Base-by-base conservation (phyloP, 1,284 basidiomycete genomes). In the Inonotus obliquus region DNA sequence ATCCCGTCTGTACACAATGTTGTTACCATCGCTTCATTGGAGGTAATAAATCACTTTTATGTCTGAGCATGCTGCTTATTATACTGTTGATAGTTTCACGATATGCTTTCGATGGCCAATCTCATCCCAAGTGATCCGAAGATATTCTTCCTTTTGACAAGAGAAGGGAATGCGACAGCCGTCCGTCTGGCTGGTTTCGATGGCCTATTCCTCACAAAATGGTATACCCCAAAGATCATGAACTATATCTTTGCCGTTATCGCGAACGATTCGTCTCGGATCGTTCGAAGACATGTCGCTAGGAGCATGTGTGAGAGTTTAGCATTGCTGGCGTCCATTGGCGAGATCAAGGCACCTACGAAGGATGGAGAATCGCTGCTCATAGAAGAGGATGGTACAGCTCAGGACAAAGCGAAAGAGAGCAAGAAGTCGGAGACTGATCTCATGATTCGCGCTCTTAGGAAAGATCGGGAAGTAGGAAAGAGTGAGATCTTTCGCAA, bases 1-100 rank as follows among this genome's bases (percentile, higher is more conserved):
- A 96, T 99, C 60, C 94, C 97, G 2, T 97, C 96, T 3, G 89
- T 87, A 63, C 94, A 98, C 70, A 99, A 99, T 70, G 86, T 95
- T 25, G 89, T 99, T 44, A 96, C 96, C 0, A 82, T 94, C 59
- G 94, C 96, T 32, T 88, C 88, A 2, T 76, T 98, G 56, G 92
- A 96, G 82, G 93, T 94, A 65, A 65, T 82, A 73, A 25, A 29
- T 32, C n/a, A 14, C 17, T 35, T 32, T 17, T 14, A 25, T 29
- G 38, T 25, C 48, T 23, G 7, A 27, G 35, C 39, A 61, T 59
- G 48, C 27, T 29, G 39, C 52, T 41, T 63, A 55, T 32, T 35
- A 51, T n/a, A 38, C 41, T 51, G 44, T 56, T 23, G 6, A 19
- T 63, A 96, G 91, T 94, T 93, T 69, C 86, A 94, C 70, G 79